phyloP scores from a whole-genome alignment of 2,329 filamentous ascomycete species.

The Truncatella angustata region DNA sequence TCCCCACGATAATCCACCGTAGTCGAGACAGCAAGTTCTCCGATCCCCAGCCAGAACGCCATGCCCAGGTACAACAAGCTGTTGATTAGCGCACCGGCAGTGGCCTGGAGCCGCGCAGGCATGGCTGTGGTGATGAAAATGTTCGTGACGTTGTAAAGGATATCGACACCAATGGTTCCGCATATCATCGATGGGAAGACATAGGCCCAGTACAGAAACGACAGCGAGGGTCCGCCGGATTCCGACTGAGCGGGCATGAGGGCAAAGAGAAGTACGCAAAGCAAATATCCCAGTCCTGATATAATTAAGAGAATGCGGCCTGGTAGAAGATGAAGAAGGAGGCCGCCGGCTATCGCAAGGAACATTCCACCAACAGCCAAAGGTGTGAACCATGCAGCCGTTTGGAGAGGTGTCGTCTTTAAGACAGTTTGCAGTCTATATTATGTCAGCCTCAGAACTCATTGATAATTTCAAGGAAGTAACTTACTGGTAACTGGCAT shows the following conservation, averaged over 20 bases:
- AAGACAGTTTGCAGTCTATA: constrained; percentile 60
- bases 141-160: constrained; percentile 72
- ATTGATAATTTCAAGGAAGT: neutral
- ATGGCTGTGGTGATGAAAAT: constrained; percentile 75
- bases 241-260: constrained; percentile 57
- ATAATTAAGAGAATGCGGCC: constrained; percentile 63
- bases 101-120: constrained; percentile 64
- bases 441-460: neutral
- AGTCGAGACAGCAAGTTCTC: constrained; percentile 60
- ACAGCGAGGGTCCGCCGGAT: constrained; percentile 21
- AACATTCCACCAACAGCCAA: constrained; percentile 67
- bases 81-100: constrained; percentile 71
- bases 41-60: constrained; percentile 68
- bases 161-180: constrained; percentile 71
- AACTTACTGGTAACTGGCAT: constrained; percentile 50
- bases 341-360: constrained; percentile 60
- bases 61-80: constrained; percentile 70
- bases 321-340: constrained; percentile 65
- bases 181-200: constrained; percentile 70
- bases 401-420: constrained; percentile 55
- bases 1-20: constrained; percentile 29
- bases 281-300: constrained; percentile 57
- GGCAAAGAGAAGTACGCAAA: constrained; percentile 61
- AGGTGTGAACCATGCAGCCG: constrained; percentile 68
- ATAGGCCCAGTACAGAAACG: constrained; percentile 66